phyloP scores from a whole-genome alignment of 495 filamentous ascomycete species.

The Coniosporium apollinis region DNA sequence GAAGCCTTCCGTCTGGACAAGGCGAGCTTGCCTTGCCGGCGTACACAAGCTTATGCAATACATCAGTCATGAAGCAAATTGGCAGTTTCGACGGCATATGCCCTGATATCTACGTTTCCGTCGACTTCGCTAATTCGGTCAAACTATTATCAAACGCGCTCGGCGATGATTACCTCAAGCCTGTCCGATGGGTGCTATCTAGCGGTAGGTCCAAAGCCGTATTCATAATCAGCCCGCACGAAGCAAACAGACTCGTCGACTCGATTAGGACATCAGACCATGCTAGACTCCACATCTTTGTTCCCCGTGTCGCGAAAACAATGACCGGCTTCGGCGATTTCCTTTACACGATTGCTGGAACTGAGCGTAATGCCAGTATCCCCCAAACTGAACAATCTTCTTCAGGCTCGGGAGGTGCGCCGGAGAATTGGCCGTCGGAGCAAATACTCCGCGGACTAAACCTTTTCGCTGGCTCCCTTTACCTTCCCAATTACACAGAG shows the following conservation, averaged over 20 bases:
- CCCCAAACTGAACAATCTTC: not conserved
- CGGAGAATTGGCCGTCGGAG: too few species aligned
- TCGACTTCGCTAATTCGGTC: conserved; percentile 39
- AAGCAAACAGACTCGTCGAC: conserved; percentile 38
- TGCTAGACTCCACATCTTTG: conserved; percentile 40
- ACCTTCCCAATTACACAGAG: conserved; percentile 34
- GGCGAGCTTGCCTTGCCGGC: too few species aligned
- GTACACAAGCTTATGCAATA: too few species aligned
- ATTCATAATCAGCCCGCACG: conserved; percentile 44
- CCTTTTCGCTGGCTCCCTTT: conserved; percentile 52
- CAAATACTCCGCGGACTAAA: conserved; percentile 30
- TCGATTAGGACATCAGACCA: conserved; percentile 16
- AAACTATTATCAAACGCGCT: not conserved
- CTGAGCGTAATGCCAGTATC: conserved; percentile 1
- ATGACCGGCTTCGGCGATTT: not conserved
- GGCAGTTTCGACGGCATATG: not conserved
- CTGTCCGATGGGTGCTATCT: conserved; percentile 43
- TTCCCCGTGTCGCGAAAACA: conserved; percentile 29
- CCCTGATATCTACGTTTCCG: conserved; percentile 31
- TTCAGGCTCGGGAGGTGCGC: too few species aligned
- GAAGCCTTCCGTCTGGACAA: not conserved
- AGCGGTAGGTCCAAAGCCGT: conserved; percentile 8
- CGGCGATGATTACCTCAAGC: conserved; percentile 36
- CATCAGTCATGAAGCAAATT: too few species aligned
- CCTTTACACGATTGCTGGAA: conserved; percentile 4